Percentiles rank a stretch among this genome's conserved stretches.
Evolutionary conservation across 768 basidiomycete species (phyloP).

Genomic region (Leccinum variicolor): DNA sequence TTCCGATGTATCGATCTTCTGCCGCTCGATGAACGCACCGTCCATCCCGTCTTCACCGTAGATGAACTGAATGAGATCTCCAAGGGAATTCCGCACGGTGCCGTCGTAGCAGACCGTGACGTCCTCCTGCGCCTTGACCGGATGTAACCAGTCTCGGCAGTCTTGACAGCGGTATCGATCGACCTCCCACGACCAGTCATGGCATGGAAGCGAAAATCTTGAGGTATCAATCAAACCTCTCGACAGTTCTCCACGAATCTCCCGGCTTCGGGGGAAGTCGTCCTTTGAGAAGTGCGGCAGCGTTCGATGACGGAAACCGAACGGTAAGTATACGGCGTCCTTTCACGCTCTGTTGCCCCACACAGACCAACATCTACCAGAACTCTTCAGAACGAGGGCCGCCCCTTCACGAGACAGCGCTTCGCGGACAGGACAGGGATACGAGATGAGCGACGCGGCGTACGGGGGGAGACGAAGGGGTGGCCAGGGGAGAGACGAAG

Average conservation of each 20-base stretch:
- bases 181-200: too few relatives aligned
- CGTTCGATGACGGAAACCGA: conserved; percentile 95
- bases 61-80: conserved; percentile 92
- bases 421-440: too few relatives aligned
- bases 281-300: conserved; percentile 98
- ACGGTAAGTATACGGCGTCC: conserved; percentile 89
- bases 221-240: too few relatives aligned
- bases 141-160: conserved; percentile 98
- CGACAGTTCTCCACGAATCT: conserved; percentile 94
- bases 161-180: conserved; percentile 99
- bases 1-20: conserved; percentile 89
- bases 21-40: conserved; percentile 94
- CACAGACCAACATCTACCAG: conserved; percentile 99
- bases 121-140: conserved; percentile 97
- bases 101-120: conserved; percentile 98
- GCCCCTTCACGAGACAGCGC: too few relatives aligned
- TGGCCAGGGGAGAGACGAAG: too few relatives aligned
- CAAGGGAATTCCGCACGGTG: conserved; percentile 95
- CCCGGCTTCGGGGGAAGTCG: conserved; percentile 93
- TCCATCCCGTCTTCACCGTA: conserved; percentile 99
- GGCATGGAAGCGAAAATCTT: too few relatives aligned
- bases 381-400: conserved; percentile 27
- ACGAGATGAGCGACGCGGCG: too few relatives aligned
- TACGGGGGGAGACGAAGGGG: too few relatives aligned
- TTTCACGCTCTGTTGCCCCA: conserved; percentile 97